phyloP scores from a whole-genome alignment of 1,139 yeast species.

The Fermentozyma sake region DNA sequence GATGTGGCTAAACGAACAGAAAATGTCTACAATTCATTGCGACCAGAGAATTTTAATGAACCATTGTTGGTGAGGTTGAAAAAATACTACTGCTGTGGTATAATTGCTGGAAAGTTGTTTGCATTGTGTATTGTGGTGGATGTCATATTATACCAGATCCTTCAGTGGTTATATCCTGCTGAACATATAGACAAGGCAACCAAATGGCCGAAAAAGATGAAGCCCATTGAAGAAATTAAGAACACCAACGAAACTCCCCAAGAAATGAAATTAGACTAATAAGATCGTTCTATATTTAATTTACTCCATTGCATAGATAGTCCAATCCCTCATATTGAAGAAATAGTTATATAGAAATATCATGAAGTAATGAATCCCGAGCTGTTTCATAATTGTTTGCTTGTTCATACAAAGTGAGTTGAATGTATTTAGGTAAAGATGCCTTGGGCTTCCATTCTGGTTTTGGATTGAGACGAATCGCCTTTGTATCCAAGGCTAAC shows the following conservation, averaged over 20 bases:
- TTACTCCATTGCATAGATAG: too few species aligned
- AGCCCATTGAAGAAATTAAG: slow-evolving; percentile 1
- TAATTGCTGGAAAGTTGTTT: slow-evolving; percentile 80
- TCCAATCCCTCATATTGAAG: too few species aligned
- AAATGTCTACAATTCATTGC: slow-evolving; percentile 64
- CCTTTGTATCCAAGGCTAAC: slow-evolving; percentile 8
- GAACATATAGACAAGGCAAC: slow-evolving; percentile 62
- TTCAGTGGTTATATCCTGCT: slow-evolving; percentile 72
- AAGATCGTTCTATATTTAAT: too few species aligned
- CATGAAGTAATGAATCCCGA: too few species aligned
- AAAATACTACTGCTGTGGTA: slow-evolving; percentile 69
- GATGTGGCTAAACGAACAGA: slow-evolving; percentile 87
- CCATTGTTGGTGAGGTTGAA: slow-evolving; percentile 48
- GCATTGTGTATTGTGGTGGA: slow-evolving; percentile 79
- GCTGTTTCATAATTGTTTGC: too few species aligned
- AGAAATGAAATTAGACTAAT: neutral
- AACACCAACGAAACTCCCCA: neutral
- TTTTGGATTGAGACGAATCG: slow-evolving; percentile 7
- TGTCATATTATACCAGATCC: slow-evolving; percentile 53
- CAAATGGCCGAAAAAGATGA: slow-evolving; percentile 63
- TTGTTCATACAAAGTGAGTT: too few species aligned
- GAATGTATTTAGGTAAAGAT: slow-evolving; percentile 16
- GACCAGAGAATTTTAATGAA: slow-evolving; percentile 37
- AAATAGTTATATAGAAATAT: too few species aligned
- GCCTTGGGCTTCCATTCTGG: slow-evolving; percentile 18